Evolutionary conservation across 2,329 filamentous ascomycete genomes (phyloP).

Genomic region (Cytospora schulzeri): DNA sequence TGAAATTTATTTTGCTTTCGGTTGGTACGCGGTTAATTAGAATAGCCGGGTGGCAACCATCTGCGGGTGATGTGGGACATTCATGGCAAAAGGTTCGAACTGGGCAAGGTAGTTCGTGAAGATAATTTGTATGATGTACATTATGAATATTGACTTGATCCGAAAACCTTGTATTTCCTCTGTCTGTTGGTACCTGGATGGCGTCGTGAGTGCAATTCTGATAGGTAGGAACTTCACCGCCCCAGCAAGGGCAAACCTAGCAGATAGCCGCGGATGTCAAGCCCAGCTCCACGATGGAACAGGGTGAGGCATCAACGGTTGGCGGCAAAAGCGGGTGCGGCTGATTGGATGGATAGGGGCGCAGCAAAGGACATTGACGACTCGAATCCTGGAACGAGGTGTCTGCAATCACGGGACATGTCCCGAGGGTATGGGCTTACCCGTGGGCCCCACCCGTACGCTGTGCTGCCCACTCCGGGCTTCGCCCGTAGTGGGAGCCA

Average conservation of each 20-base stretch:
- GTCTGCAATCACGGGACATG: background rate
- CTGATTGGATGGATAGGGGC: background rate
- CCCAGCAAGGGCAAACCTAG: background rate
- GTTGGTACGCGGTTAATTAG: slow-evolving; percentile 22
- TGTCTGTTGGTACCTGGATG: background rate
- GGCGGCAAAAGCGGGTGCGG: background rate
- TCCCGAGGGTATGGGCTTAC: no score
- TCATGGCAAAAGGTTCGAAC: slow-evolving; percentile 18
- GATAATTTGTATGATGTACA: slow-evolving; percentile 27
- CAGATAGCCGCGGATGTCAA: background rate
- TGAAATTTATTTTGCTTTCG: slow-evolving; percentile 9
- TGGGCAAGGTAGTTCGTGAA: slow-evolving; percentile 21
- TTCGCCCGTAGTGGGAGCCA: no score
- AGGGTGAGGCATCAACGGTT: background rate
- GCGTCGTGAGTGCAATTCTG: background rate
- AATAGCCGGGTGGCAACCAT: slow-evolving; percentile 20
- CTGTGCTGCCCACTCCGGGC: no score
- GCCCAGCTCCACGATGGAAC: background rate
- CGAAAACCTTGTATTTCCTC: background rate
- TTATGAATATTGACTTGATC: slow-evolving; percentile 13
- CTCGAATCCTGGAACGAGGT: background rate
- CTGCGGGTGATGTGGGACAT: slow-evolving; percentile 17
- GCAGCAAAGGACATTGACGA: background rate
- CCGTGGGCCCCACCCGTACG: no score
- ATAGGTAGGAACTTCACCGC: background rate